Evolutionary conservation across 306 rosid genomes (phyloP), one percentile per base, ranked within the genome.

Genomic region (Begonia masoniana): DNA sequence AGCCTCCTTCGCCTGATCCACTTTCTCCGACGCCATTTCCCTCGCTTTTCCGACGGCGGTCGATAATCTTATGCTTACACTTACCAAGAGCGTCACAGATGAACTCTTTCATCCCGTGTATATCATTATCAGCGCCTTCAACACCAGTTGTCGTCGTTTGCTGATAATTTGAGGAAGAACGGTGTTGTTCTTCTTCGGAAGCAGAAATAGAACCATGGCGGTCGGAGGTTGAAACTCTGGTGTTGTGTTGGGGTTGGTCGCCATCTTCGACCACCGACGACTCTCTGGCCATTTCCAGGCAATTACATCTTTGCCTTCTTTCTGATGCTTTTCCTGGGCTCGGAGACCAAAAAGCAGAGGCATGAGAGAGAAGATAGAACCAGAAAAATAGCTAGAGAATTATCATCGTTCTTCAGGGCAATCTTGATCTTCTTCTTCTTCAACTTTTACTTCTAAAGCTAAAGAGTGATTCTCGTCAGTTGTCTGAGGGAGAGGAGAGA

Each of bases 81-180:
- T 66, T 80, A 0, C 88, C 91, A 6, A 64, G 78, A 1, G 83
- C 79, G 7, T 82, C 97, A 49, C 95, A 78, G 4, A 89, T 65
- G 41, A 76, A 68, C 51, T 83, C 97, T 50, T 47, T 74, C 0
- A 82, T 64, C 12, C 52, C 48, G 3, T 61, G 54, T 0, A 19
- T 51, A 21, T 15, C 9, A 0, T 55, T 36, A 4, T 54, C 59
- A 2, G 58, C 14, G 2, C 54, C 21, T 60, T 51, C 13, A 59
- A 10, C 2, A 3, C 66, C 43, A 10, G 15, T 56, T 39, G 12
- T 31, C 8, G 9, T 31, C 39, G 8, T 31, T 9, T 12, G 19
- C 51, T 12, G 0, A 41, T 12, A 5, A n/a, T 41, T 47, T 54
- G 48, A 47, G 41, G 47, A 2, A 24, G n/a, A 17, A 12, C 9